phyloP scores from a whole-genome alignment of 495 filamentous ascomycete species.

The Penicillium pancosmium region DNA sequence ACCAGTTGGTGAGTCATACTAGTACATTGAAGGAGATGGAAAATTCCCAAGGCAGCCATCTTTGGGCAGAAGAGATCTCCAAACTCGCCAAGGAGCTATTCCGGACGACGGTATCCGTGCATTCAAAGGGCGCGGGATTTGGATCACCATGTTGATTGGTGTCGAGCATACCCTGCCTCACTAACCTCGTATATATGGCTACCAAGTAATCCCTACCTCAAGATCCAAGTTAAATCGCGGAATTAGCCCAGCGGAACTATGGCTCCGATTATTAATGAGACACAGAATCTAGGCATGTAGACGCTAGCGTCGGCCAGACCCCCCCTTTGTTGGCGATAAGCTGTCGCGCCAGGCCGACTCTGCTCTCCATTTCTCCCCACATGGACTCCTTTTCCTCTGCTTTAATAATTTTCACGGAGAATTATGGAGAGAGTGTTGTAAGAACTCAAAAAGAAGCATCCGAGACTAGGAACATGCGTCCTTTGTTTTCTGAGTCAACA shows the following conservation, averaged over 20 bases:
- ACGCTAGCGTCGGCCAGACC: neutral
- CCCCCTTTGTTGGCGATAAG: neutral
- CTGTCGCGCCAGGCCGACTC: constrained; percentile 3
- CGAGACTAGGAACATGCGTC: neutral
- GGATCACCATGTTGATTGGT: too few relatives aligned
- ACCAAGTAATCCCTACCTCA: neutral
- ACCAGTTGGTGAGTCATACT: too few relatives aligned
- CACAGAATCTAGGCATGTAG: neutral
- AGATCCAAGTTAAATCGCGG: neutral
- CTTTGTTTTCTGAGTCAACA: neutral
- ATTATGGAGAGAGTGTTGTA: too few relatives aligned
- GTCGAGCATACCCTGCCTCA: too few relatives aligned
- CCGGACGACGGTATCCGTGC: neutral
- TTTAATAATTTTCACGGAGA: too few relatives aligned
- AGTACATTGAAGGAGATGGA: too few relatives aligned
- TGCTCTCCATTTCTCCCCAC: neutral
- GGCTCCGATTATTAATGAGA: constrained; percentile 1
- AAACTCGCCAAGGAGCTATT: neutral
- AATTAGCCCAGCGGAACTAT: neutral
- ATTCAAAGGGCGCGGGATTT: neutral
- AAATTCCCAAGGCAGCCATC: too few relatives aligned
- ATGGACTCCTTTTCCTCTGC: neutral
- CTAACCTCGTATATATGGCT: too few relatives aligned
- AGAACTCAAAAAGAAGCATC: neutral
- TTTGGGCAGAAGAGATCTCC: neutral